Conservation (phyloP, 495 filamentous ascomycete species). For the Xylaria flabelliformis region DNA sequence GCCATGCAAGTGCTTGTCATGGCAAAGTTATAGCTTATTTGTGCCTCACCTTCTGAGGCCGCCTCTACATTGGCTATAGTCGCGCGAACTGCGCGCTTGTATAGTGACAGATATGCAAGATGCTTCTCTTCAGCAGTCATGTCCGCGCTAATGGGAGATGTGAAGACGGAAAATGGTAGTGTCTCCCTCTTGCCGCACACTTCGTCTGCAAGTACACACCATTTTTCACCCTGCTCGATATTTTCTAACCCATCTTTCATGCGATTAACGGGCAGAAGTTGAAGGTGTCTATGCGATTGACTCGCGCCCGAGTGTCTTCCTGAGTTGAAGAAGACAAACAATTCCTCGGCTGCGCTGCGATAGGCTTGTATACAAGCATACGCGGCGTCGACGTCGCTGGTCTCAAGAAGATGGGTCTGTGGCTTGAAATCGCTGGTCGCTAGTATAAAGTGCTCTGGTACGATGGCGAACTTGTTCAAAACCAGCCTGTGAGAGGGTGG, state of each 20-base stretch:
- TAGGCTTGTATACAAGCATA: constrained; percentile 72
- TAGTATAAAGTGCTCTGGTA: constrained; percentile 80
- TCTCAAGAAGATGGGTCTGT: constrained; percentile 73
- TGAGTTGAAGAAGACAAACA: constrained; percentile 87
- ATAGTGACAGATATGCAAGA: constrained; percentile 54
- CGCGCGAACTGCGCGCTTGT: constrained; percentile 55
- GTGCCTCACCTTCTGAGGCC: constrained; percentile 51
- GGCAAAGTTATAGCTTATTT: constrained; percentile 80
- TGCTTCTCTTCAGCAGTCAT: constrained; percentile 41
- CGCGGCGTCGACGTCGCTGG: constrained; percentile 68
- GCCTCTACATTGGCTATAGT: constrained; percentile 31
- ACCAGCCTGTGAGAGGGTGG: constrained; percentile 68
- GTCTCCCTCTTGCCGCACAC: constrained; percentile 33
- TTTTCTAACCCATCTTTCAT: constrained; percentile 63
- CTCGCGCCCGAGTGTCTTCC: constrained; percentile 78
- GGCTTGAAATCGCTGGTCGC: constrained; percentile 68
- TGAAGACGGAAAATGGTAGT: constrained; percentile 42
- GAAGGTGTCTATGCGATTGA: constrained; percentile 80
- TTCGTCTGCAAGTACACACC: constrained; percentile 62
- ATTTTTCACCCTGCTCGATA: constrained; percentile 35
- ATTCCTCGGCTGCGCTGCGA: constrained; percentile 42
- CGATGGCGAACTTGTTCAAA: constrained; percentile 83
- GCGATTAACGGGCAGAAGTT: constrained; percentile 72
- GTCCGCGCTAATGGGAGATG: constrained; percentile 32
- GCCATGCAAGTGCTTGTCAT: constrained; percentile 74